Evolutionary conservation across 441 rosid genomes (phyloP).

Genomic region (Syzygium malaccense): DNA sequence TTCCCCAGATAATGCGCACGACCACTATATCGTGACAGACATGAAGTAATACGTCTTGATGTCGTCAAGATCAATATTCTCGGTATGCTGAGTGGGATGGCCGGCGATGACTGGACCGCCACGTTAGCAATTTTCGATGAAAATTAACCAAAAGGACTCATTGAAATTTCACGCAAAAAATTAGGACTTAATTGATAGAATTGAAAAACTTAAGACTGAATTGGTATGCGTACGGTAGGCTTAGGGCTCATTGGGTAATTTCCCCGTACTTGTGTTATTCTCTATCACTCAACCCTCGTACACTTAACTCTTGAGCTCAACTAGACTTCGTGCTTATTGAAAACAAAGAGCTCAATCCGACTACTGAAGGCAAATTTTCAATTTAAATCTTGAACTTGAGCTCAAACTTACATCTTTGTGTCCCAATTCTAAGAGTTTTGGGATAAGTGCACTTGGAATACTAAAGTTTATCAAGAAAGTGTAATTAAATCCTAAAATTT

Average conservation of each 20-base stretch:
- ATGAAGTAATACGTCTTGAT: neutral
- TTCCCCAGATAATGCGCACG: neutral
- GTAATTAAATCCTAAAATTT: no score
- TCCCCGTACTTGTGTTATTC: neutral
- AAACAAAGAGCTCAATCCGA: neutral
- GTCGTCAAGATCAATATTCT: accelerated
- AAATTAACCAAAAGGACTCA: neutral
- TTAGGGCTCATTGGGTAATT: neutral
- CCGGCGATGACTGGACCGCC: accelerated
- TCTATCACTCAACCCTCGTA: neutral
- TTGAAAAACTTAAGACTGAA: neutral
- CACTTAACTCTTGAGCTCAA: neutral
- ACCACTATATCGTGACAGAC: neutral
- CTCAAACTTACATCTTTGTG: neutral
- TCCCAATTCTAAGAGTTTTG: neutral
- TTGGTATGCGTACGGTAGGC: neutral
- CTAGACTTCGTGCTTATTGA: neutral
- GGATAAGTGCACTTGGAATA: no score
- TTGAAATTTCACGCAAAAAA: accelerated
- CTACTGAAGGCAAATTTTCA: neutral
- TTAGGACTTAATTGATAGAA: neutral
- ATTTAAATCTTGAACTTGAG: neutral
- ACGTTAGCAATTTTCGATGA: accelerated
- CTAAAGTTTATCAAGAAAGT: no score
- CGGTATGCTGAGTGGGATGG: accelerated